Base-by-base conservation (phyloP, 2,329 filamentous ascomycete species). In the Venturia nashicola region DNA sequence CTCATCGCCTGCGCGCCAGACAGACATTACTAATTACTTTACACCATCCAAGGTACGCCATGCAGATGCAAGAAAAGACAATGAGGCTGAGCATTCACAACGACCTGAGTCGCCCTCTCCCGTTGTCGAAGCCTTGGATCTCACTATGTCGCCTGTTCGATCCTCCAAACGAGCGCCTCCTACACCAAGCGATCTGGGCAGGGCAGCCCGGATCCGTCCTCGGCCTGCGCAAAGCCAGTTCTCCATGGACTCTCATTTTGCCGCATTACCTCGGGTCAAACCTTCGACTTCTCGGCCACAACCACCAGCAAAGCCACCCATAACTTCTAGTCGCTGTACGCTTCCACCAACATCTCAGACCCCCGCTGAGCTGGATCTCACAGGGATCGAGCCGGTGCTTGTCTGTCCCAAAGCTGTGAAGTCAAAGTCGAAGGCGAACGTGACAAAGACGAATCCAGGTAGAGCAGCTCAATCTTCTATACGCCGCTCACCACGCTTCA, bases 1-100 rank as follows among this genome's bases (percentile, higher is more conserved):
- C n/a, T 63, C 61, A 16, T 63, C 61, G 20, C 61, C 61, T 46
- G 20, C 18, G 18, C 43, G 48, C 8, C 61, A 63, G 48, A 36
- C 61, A 20, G 46, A 51, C 23, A 54, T 63, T 16, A 51, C 43
- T 12, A 51, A 57, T 40, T 63, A 63, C 36, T 59, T 55, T 39
- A 40, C 61, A n/a, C 61, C 61, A 2, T 43, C 60, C 23, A 62
- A 44, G 23, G 5, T 36, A 39, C 32, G 60, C 5, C 59, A 61
- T 18, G 59, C 39, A 1, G 59, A 46, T 43, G 39, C 51, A 9
- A 57, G 51, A 32, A 36, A 57, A 57, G 32, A 7, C 32, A 32
- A 51, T 9, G 20, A 51, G 8, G 23, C 6, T 39, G 34, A 20
- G 34, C 55, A 3, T 20, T 34, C 39, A 18, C 59, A 12, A 34